phyloP scores from a whole-genome alignment of 306 rosid species.

The Medicago truncatula region DNA sequence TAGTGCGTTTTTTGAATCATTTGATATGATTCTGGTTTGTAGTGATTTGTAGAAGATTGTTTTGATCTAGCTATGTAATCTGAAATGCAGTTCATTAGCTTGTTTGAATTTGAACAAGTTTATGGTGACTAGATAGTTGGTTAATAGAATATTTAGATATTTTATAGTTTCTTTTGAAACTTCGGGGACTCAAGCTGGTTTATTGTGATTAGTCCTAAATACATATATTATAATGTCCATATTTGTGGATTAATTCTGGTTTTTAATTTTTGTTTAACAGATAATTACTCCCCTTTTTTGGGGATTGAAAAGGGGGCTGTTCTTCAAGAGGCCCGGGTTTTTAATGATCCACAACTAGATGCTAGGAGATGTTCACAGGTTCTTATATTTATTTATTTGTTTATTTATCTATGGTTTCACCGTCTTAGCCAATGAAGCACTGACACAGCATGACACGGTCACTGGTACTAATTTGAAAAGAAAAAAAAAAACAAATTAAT shows the following conservation, averaged over 20 bases:
- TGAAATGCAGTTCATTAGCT: constrained; percentile 45
- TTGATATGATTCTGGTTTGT: no score
- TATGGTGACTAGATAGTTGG: constrained; percentile 33
- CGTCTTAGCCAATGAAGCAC: constrained; percentile 4
- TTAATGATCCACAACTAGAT: constrained; percentile 96
- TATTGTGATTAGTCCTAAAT: not conserved
- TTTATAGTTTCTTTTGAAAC: constrained; percentile 30
- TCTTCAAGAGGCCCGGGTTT: constrained; percentile 98
- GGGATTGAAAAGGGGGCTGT: constrained; percentile 98
- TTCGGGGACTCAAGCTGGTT: constrained; percentile 5
- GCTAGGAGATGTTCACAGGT: constrained; percentile 99
- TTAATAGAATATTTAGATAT: constrained; percentile 47
- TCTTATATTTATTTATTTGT: constrained; percentile 1
- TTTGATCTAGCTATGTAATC: not conserved
- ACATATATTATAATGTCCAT: not conserved
- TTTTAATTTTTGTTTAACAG: constrained; percentile 49
- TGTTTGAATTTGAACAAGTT: constrained; percentile 42
- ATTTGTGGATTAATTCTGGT: constrained; percentile 39
- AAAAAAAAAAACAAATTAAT: no score
- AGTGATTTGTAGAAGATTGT: no score
- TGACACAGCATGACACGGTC: no score
- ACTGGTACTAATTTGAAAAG: no score
- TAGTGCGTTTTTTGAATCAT: no score
- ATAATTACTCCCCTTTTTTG: constrained; percentile 86
- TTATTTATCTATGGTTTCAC: constrained; percentile 11